Conservation (phyloP, 805 yeast genomes). For the Tetrapisispora fleetii region DNA sequence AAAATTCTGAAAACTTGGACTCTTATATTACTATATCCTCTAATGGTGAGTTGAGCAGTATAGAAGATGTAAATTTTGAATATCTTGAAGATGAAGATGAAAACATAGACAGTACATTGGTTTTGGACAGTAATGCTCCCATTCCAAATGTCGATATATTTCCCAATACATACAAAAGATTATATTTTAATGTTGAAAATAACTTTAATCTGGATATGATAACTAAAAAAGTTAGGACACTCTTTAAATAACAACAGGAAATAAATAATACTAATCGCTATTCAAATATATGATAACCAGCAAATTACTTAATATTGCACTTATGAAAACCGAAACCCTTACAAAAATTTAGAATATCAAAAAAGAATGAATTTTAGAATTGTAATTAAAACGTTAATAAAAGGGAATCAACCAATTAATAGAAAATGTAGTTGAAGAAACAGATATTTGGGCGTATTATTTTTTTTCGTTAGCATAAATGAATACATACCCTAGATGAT, state of each 20-base stretch:
- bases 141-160: not conserved
- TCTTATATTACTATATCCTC: constrained; percentile 25
- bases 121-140: not conserved
- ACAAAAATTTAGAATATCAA: too few relatives aligned
- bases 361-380: too few relatives aligned
- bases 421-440: too few relatives aligned
- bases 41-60: constrained; percentile 22
- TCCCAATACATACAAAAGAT: not conserved
- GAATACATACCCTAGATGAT: too few relatives aligned
- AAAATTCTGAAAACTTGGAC: not conserved
- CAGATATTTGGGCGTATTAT: too few relatives aligned
- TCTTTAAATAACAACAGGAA: constrained; percentile 11
- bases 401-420: too few relatives aligned
- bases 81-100: not conserved
- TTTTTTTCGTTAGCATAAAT: too few relatives aligned
- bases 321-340: too few relatives aligned
- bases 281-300: not conserved
- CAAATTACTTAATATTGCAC: too few relatives aligned
- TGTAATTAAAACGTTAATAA: too few relatives aligned
- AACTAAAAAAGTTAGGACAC: constrained; percentile 17
- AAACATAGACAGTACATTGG: not conserved
- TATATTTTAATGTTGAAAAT: constrained; percentile 6
- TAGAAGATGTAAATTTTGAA: constrained; percentile 16
- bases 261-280: not conserved
- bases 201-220: constrained; percentile 13